Evolutionary conservation across 1,284 basidiomycete genomes (phyloP).

Genomic region (Papiliotrema flavescens): DNA sequence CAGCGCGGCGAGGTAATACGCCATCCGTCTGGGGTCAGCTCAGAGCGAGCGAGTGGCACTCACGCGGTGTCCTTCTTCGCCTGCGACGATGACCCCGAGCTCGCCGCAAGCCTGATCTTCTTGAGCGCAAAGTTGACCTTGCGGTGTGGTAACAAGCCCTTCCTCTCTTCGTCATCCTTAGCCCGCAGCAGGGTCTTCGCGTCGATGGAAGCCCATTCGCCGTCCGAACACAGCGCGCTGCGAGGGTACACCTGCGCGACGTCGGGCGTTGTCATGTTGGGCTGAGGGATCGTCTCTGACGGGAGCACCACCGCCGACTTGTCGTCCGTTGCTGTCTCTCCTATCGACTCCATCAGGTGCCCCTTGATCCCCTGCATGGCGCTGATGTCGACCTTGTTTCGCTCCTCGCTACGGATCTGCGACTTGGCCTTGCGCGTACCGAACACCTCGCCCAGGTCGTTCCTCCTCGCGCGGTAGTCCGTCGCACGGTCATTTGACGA

Average conservation of each 20-base stretch:
- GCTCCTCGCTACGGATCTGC: conserved; percentile 73
- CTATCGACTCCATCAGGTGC: conserved; percentile 75
- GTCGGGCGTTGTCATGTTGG: conserved; percentile 61
- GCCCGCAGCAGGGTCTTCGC: conserved; percentile 55
- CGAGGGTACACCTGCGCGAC: conserved; percentile 73
- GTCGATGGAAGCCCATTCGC: conserved; percentile 54
- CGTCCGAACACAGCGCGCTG: conserved; percentile 68
- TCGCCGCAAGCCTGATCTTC: conserved; percentile 25
- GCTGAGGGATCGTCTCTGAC: conserved; percentile 62
- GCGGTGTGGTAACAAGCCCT: conserved; percentile 59
- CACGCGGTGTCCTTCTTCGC: conserved; percentile 2
- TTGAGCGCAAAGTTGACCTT: conserved; percentile 62
- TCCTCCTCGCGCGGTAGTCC: conserved; percentile 63
- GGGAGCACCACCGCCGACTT: conserved; percentile 19
- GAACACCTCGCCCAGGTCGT: conserved; percentile 80
- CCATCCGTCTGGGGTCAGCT: conserved; percentile 58
- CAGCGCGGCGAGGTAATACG: conserved; percentile 75
- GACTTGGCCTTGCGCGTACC: conserved; percentile 89
- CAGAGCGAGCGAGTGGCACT: neutral
- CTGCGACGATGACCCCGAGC: neutral
- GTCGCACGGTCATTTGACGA: conserved; percentile 48
- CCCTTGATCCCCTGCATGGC: conserved; percentile 77
- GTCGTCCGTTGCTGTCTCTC: conserved; percentile 56
- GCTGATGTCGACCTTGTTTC: conserved; percentile 78
- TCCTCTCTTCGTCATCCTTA: conserved; percentile 56